Conservation (phyloP, 2,329 filamentous ascomycete genomes). For the Trichoderma brevicompactum region DNA sequence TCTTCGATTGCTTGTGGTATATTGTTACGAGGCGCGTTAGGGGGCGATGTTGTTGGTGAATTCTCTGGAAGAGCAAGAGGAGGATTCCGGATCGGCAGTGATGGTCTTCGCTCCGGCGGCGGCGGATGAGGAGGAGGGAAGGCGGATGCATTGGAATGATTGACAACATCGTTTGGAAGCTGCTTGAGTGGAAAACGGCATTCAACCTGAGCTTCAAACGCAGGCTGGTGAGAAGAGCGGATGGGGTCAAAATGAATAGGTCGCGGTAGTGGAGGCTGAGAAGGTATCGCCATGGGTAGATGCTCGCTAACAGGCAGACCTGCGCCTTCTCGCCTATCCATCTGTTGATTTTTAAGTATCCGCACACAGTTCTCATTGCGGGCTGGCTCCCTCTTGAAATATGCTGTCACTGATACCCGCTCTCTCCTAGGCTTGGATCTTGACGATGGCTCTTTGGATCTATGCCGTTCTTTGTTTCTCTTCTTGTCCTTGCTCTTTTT, state of each 20-base stretch:
- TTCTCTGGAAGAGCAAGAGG: not conserved
- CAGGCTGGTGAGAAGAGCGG: not conserved
- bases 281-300: not conserved
- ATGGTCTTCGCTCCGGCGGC: not conserved
- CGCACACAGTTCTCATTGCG: conserved; percentile 38
- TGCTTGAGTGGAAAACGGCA: not conserved
- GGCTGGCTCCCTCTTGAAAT: conserved; percentile 50
- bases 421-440: conserved; percentile 38
- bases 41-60: not conserved
- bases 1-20: conserved; percentile 2
- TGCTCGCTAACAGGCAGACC: not conserved
- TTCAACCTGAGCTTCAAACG: not conserved
- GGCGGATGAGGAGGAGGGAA: not conserved
- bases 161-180: not conserved
- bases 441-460: conserved; percentile 20
- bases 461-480: not conserved
- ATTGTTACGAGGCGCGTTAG: not conserved
- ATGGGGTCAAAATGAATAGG: not conserved
- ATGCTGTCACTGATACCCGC: conserved; percentile 51
- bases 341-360: conserved; percentile 36
- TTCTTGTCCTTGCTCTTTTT: conserved; percentile 32
- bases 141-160: not conserved
- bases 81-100: not conserved
- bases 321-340: not conserved
- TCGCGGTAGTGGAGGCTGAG: not conserved